These are phyloP conservation scores for Puccinia polysora DNA, from an alignment of 1,284 basidiomycete species.

Conservation along the genomic window DNA sequence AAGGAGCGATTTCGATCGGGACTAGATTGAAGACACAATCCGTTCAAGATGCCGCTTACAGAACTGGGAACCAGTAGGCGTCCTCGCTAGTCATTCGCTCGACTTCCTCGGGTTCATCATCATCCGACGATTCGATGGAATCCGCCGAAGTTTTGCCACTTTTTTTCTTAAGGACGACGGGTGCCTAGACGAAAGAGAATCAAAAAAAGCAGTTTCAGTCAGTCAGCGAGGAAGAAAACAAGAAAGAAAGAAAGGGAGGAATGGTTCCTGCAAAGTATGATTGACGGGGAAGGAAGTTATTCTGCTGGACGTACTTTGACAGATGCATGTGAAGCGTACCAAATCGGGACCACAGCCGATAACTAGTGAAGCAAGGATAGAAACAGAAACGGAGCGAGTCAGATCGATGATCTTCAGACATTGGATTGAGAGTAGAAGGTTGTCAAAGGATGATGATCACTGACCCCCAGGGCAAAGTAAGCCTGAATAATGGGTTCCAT, in stretches of 20 bases:
- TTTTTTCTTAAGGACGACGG: constrained; percentile 35
- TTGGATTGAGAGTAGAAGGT: not conserved
- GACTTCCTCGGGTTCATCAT: constrained; percentile 31
- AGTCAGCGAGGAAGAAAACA: not conserved
- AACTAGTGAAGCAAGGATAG: constrained; percentile 34
- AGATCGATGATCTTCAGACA: not conserved
- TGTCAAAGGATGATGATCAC: not conserved
- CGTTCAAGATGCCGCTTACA: constrained; percentile 3
- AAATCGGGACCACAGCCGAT: constrained; percentile 49
- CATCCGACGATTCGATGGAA: constrained; percentile 31
- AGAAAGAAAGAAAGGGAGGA: not conserved
- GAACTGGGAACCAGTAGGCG: constrained; percentile 66
- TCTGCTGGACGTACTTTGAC: constrained; percentile 44
- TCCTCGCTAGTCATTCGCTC: constrained; percentile 64
- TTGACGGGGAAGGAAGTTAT: too few relatives aligned
- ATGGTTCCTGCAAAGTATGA: not conserved
- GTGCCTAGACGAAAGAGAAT: constrained; percentile 15
- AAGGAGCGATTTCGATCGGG: constrained; percentile 1
- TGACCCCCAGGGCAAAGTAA: constrained; percentile 41
- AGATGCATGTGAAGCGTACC: constrained; percentile 45
- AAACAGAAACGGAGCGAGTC: not conserved
- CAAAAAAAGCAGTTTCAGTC: not conserved
- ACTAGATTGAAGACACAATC: constrained; percentile 54
- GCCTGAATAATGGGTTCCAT: constrained; percentile 43
- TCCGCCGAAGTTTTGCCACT: constrained; percentile 10